phyloP scores from a whole-genome alignment of 2,329 filamentous ascomycete genomes.

The Lomentospora prolificans region DNA sequence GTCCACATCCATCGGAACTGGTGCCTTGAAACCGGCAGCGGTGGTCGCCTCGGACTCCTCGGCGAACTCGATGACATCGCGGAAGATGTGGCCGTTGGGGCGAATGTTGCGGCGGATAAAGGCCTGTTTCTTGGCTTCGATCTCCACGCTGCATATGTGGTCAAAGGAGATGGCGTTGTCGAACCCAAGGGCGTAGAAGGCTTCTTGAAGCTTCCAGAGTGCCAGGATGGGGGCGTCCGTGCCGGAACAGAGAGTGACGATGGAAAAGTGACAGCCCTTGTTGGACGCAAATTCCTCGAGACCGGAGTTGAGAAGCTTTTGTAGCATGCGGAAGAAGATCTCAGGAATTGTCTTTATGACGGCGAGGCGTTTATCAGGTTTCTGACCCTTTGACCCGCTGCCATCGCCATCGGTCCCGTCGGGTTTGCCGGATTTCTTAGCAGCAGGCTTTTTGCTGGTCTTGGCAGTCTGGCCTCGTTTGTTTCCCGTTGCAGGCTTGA shows the following conservation, averaged over 20 bases:
- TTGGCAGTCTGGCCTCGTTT: too few relatives aligned
- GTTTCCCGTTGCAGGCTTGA: too few relatives aligned
- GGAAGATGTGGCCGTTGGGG: slow-evolving; percentile 38
- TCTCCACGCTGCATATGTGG: slow-evolving; percentile 55
- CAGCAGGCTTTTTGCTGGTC: too few relatives aligned
- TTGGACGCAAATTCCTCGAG: not conserved
- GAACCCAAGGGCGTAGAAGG: slow-evolving; percentile 21
- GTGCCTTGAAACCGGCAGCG: slow-evolving; percentile 50
- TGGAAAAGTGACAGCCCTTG: slow-evolving; percentile 10
- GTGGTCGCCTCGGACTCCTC: slow-evolving; percentile 41
- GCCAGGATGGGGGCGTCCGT: slow-evolving; percentile 66
- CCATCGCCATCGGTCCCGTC: not conserved
- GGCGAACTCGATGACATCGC: slow-evolving; percentile 48
- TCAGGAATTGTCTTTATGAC: not conserved
- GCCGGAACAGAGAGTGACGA: slow-evolving; percentile 70
- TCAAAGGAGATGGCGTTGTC: slow-evolving; percentile 30
- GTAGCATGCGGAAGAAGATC: not conserved
- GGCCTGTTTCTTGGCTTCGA: slow-evolving; percentile 52
- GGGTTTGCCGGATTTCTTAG: not conserved
- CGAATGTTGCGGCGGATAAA: slow-evolving; percentile 53
- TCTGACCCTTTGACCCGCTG: too few relatives aligned
- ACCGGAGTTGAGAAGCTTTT: not conserved
- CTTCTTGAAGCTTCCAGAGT: slow-evolving; percentile 43
- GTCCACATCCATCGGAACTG: slow-evolving; percentile 49
- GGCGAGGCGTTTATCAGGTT: not conserved